A percentile compares a stretch with the other conserved stretches of the same genome.
phyloP scores from a whole-genome alignment of 805 yeast genomes.

The Nakazawaea laoshanensis region DNA sequence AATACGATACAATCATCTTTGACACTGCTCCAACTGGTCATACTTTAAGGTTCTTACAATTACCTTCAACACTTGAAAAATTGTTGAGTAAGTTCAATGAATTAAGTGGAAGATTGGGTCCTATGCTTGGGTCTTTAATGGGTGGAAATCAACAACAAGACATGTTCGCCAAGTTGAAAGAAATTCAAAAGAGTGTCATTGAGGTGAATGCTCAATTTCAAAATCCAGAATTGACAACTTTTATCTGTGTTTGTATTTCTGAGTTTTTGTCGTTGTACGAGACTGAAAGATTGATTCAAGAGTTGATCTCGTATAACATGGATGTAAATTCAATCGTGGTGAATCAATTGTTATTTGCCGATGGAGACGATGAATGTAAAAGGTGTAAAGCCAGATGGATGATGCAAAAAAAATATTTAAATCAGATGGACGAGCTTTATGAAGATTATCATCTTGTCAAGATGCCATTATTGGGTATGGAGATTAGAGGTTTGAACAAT shows the following conservation, averaged over 20 bases:
- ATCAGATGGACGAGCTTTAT: conserved; percentile 91
- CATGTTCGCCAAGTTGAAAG: conserved; percentile 69
- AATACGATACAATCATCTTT: conserved; percentile 84
- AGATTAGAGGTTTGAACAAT: conserved; percentile 88
- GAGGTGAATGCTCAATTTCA: conserved; percentile 94
- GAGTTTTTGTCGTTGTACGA: conserved; percentile 94
- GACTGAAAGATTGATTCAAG: conserved; percentile 97
- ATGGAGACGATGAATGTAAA: conserved; percentile 66
- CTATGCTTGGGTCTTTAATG: conserved; percentile 73
- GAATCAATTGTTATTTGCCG: conserved; percentile 88
- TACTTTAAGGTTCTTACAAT: conserved; percentile 87
- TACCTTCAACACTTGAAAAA: conserved; percentile 88
- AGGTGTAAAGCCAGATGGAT: conserved; percentile 90
- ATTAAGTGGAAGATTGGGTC: conserved; percentile 81
- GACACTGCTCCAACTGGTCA: conserved; percentile 99
- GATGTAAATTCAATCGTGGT: conserved; percentile 96
- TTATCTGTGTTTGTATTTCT: conserved; percentile 94
- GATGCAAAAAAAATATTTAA: conserved; percentile 92
- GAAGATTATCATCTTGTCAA: conserved; percentile 96
- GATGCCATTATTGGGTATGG: conserved; percentile 91
- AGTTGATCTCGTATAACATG: conserved; percentile 87
- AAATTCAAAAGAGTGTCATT: conserved; percentile 69
- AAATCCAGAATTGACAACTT: conserved; percentile 91
- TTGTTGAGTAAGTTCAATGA: conserved; percentile 82
- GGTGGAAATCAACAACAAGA: conserved; percentile 55